A percentile compares a stretch with the other conserved stretches of the same genome.
Evolutionary conservation across 2,329 filamentous ascomycete species (phyloP).

Genomic region (Ophiostoma novo-ulmi): DNA sequence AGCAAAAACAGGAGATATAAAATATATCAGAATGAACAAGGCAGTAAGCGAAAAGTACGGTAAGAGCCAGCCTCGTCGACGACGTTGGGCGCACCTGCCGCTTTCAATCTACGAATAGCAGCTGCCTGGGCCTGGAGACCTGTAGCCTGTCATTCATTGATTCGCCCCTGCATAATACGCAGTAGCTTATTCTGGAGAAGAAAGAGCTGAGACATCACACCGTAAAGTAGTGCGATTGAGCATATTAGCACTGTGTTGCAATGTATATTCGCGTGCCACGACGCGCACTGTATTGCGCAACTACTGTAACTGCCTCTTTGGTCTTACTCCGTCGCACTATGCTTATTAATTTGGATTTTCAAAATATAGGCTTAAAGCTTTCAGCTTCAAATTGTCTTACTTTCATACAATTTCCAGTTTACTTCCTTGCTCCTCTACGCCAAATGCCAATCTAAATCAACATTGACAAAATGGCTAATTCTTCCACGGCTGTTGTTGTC

Average conservation of each 20-base stretch:
- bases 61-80: background rate
- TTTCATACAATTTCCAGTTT: background rate
- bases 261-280: background rate
- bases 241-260: background rate
- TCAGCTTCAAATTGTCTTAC: background rate
- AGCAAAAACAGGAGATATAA: background rate
- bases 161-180: background rate
- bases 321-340: slow-evolving; percentile 1
- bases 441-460: background rate
- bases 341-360: background rate
- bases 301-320: background rate
- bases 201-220: background rate
- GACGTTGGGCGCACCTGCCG: background rate
- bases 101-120: background rate
- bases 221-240: background rate
- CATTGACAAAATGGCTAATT: background rate
- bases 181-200: background rate
- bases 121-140: background rate
- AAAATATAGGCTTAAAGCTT: background rate
- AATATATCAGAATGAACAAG: background rate
- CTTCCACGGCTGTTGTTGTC: background rate
- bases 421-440: too few species aligned
- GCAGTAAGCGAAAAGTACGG: background rate
- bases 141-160: background rate
- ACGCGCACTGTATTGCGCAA: slow-evolving; percentile 13